phyloP scores from a whole-genome alignment of 2,329 filamentous ascomycete species.

The Macrophomina tecta region DNA sequence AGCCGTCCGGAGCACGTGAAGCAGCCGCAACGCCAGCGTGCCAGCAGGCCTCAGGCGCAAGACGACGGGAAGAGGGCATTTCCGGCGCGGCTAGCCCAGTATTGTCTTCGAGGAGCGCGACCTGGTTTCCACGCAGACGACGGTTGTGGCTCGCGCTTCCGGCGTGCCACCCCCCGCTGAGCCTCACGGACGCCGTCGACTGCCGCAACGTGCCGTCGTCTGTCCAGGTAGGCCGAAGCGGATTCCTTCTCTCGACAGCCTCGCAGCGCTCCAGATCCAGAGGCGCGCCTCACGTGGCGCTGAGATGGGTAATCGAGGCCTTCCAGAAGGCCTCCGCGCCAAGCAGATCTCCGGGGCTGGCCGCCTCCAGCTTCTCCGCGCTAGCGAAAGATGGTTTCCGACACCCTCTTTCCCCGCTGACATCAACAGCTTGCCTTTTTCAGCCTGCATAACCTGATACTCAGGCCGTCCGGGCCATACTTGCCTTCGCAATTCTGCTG shows the following conservation, averaged over 20 bases:
- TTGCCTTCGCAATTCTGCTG: neutral
- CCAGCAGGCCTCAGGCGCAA: neutral
- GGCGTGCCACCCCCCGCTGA: neutral
- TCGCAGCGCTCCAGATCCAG: neutral
- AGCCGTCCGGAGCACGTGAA: slow-evolving; percentile 1
- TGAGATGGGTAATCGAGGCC: slow-evolving; percentile 7
- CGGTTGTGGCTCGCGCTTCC: slow-evolving; percentile 3
- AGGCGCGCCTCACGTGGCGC: slow-evolving; percentile 1
- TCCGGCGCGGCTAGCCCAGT: slow-evolving; percentile 18
- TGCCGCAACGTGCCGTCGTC: too few relatives aligned
- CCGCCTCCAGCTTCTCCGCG: slow-evolving; percentile 13
- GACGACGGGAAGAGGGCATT: neutral
- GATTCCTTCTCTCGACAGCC: slow-evolving; percentile 5
- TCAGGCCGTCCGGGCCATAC: slow-evolving; percentile 18
- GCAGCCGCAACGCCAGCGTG: slow-evolving; percentile 3
- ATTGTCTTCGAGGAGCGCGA: neutral
- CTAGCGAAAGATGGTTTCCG: slow-evolving; percentile 29
- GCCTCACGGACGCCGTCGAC: slow-evolving; percentile 6
- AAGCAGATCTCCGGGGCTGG: slow-evolving; percentile 14
- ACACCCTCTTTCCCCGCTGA: slow-evolving; percentile 24
- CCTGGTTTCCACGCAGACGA: neutral
- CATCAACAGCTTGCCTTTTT: slow-evolving; percentile 25
- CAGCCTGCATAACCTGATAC: slow-evolving; percentile 23
- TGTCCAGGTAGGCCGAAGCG: slow-evolving; percentile 16
- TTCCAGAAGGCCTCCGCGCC: slow-evolving; percentile 14